phyloP scores from a whole-genome alignment of 306 rosid genomes.

The Lathyrus sativus region DNA sequence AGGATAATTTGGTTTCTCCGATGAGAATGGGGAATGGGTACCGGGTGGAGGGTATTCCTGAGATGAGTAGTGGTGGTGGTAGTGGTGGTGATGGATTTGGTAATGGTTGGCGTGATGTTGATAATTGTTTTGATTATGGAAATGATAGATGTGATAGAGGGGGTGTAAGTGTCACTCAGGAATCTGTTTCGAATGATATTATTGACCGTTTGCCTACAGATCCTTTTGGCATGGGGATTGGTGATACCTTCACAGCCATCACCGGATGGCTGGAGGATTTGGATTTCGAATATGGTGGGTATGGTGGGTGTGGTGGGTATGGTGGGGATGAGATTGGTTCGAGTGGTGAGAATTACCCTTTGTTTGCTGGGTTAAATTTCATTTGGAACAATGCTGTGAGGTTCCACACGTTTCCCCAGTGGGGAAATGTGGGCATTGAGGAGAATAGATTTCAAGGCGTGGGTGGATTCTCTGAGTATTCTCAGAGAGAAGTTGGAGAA shows the following conservation, averaged over 20 bases:
- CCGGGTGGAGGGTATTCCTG: constrained; percentile 57
- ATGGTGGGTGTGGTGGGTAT: constrained; percentile 59
- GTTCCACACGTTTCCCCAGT: constrained; percentile 53
- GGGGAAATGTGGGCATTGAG: constrained; percentile 36
- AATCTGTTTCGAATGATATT: constrained; percentile 66
- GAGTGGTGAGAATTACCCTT: constrained; percentile 47
- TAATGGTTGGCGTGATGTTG: constrained; percentile 60
- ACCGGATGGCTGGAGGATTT: constrained; percentile 86
- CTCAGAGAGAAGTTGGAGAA: constrained; percentile 25
- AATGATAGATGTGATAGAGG: constrained; percentile 59
- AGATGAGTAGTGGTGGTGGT: constrained; percentile 50
- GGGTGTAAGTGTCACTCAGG: constrained; percentile 59
- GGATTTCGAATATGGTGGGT: constrained; percentile 63
- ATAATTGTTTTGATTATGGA: constrained; percentile 62
- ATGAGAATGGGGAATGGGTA: constrained; percentile 67
- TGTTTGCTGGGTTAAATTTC: constrained; percentile 69
- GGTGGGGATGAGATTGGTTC: constrained; percentile 49
- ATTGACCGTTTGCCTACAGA: constrained; percentile 88
- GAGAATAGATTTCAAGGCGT: constrained; percentile 36
- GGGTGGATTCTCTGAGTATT: constrained; percentile 43
- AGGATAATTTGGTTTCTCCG: constrained; percentile 48
- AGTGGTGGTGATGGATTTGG: constrained; percentile 53
- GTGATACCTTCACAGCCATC: constrained; percentile 60
- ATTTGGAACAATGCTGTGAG: constrained; percentile 62
- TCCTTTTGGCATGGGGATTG: constrained; percentile 78